Conservation (phyloP, 129 eudicot genomes). For the Daucus carota region DH1_v3.0 NC_030383.2:8399001-8399500, state of each 20-base stretch:
- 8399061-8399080: background rate
- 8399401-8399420: background rate
- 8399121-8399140: background rate
- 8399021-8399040: background rate
- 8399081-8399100: background rate
- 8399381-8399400: conserved; percentile 79
- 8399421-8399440: background rate
- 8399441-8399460: background rate
- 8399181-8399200: conserved; percentile 96
- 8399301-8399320: background rate
- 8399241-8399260: background rate
- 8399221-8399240: conserved; percentile 52
- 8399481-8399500: background rate
- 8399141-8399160: background rate
- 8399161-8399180: conserved; percentile 70
- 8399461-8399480: background rate
- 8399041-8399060: no score
- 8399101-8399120: background rate
- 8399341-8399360: conserved; percentile 98
- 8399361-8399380: conserved; percentile 92
- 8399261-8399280: background rate
- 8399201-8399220: conserved; percentile 92
- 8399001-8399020: background rate
- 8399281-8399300: background rate
- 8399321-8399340: conserved; percentile 85